phyloP scores from a whole-genome alignment of 108 stramenopile species.

The Seminavis robusta region DNA sequence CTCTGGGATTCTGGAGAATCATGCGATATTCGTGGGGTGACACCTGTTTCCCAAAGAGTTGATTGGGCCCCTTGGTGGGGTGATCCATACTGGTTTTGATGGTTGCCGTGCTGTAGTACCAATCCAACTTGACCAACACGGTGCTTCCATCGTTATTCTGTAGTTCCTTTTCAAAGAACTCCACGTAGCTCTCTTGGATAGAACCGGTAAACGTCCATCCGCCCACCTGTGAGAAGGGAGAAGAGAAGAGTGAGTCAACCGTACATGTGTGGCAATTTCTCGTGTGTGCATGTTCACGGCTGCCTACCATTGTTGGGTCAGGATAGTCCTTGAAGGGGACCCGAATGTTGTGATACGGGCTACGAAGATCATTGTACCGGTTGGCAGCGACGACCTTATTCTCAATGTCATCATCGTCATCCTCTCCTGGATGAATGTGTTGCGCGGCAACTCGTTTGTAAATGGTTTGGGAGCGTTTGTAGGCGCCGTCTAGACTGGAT shows the following conservation, averaged over 20 bases:
- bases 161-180: slow-evolving; percentile 50
- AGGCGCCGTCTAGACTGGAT: too few relatives aligned
- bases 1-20: slow-evolving; percentile 33
- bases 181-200: slow-evolving; percentile 19
- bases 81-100: slow-evolving; percentile 52
- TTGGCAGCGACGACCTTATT: not conserved
- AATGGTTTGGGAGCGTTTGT: too few relatives aligned
- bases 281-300: too few relatives aligned
- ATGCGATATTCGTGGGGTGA: slow-evolving; percentile 20
- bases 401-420: not conserved
- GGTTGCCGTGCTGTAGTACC: slow-evolving; percentile 54
- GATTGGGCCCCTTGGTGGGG: slow-evolving; percentile 40
- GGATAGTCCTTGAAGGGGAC: slow-evolving; percentile 39
- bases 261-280: too few relatives aligned
- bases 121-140: slow-evolving; percentile 43
- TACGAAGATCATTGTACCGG: slow-evolving; percentile 38
- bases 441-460: too few relatives aligned
- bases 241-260: too few relatives aligned
- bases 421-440: too few relatives aligned
- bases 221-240: too few relatives aligned
- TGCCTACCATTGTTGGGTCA: slow-evolving; percentile 39
- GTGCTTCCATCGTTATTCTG: not conserved
- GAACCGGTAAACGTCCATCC: slow-evolving; percentile 66
- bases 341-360: too few relatives aligned
- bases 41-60: slow-evolving; percentile 26